phyloP scores from a whole-genome alignment of 805 yeast species.

The Starmerella stigmatis region DNA sequence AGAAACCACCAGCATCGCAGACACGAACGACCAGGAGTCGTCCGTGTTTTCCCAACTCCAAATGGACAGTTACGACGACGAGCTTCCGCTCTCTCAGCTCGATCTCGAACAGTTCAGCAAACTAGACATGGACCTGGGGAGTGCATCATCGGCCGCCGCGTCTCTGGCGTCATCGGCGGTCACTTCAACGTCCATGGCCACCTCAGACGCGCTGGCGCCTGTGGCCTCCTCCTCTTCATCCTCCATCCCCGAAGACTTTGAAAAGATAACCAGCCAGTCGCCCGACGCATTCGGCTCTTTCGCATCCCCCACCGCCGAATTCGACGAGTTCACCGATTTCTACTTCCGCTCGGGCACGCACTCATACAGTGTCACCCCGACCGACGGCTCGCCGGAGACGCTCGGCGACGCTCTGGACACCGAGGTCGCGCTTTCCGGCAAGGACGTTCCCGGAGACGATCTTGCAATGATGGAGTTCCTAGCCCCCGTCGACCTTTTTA shows the following conservation, averaged over 20 bases:
- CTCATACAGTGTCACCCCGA: background rate
- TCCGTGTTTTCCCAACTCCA: background rate
- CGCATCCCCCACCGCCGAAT: constrained; percentile 3
- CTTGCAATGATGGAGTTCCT: constrained; percentile 17
- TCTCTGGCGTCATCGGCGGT: background rate
- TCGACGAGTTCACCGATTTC: constrained; percentile 15
- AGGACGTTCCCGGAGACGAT: constrained; percentile 3
- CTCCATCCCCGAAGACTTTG: background rate
- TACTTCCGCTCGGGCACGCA: constrained; percentile 9
- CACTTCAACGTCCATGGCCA: background rate
- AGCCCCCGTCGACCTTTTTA: constrained; percentile 16
- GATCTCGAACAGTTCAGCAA: background rate
- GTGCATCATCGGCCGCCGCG: background rate
- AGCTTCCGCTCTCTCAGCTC: background rate
- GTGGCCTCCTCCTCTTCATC: too few species aligned
- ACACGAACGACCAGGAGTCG: background rate
- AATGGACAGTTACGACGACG: background rate
- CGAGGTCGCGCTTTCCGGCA: constrained; percentile 2
- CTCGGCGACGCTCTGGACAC: background rate
- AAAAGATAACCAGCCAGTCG: background rate
- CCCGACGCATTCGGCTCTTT: background rate
- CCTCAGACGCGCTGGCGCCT: background rate
- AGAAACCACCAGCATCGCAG: background rate
- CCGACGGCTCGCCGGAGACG: background rate
- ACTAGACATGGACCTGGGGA: background rate